Conservation (phyloP, 1,284 basidiomycete species). For the Leccinum fallax region DNA sequence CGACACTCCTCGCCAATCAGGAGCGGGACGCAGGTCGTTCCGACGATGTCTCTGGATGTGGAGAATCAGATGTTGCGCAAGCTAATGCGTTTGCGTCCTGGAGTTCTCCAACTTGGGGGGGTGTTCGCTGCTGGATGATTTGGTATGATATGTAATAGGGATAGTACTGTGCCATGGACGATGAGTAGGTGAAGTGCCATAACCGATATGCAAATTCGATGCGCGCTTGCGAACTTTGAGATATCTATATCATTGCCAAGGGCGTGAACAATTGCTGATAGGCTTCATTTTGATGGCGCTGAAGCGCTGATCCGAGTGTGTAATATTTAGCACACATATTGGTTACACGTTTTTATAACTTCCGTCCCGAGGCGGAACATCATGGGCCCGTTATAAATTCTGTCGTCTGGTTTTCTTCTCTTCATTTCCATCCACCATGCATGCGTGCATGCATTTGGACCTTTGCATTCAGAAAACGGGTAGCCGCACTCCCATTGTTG, state of each 20-base stretch:
- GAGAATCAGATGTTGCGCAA: constrained; percentile 15
- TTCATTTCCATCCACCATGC: background rate
- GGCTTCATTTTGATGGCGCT: background rate
- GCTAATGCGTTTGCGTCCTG: constrained; percentile 14
- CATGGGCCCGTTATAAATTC: background rate
- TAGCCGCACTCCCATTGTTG: background rate
- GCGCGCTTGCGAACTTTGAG: background rate
- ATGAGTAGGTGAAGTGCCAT: constrained; percentile 4
- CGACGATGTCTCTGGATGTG: constrained; percentile 7
- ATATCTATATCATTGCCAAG: background rate
- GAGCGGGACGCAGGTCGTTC: constrained; percentile 12
- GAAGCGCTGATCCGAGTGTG: constrained; percentile 7
- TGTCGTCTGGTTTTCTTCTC: background rate
- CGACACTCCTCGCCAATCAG: background rate
- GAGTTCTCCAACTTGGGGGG: constrained; percentile 1
- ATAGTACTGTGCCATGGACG: constrained; percentile 8
- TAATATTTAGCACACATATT: background rate
- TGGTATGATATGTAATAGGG: constrained; percentile 25
- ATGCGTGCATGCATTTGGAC: background rate
- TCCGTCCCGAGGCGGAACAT: constrained; percentile 3
- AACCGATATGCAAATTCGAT: background rate
- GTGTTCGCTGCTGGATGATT: constrained; percentile 16
- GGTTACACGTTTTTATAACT: background rate
- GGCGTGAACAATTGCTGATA: background rate
- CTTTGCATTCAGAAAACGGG: background rate